These are phyloP conservation scores for Teunomyces gatunensis DNA, from an alignment of 805 yeast genomes.

Conservation along the genomic window DNA sequence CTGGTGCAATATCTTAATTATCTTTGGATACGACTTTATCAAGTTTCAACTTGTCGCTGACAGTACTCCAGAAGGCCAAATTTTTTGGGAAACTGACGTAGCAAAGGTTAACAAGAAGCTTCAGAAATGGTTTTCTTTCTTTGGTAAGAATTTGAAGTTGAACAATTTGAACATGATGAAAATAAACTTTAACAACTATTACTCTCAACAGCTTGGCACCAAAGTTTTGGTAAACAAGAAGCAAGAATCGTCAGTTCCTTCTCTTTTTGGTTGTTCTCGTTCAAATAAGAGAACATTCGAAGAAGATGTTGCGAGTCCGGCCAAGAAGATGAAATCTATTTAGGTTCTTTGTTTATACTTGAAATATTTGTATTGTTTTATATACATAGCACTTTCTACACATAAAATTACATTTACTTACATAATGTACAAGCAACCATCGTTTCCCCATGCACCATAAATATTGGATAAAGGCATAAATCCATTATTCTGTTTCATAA, in stretches of 20 bases:
- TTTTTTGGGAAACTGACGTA: conserved; percentile 25
- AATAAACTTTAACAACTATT: conserved; percentile 27
- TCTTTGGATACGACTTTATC: conserved; percentile 44
- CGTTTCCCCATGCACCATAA: conserved; percentile 61
- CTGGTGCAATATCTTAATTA: conserved; percentile 43
- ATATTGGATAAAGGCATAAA: conserved; percentile 47
- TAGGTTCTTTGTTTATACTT: neutral
- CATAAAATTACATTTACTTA: neutral
- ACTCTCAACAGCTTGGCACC: conserved; percentile 27
- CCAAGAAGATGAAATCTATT: conserved; percentile 2
- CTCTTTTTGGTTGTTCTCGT: conserved; percentile 2
- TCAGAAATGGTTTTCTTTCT: conserved; percentile 28
- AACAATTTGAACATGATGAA: conserved; percentile 20
- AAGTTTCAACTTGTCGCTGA: conserved; percentile 28
- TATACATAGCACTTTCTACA: conserved; percentile 6
- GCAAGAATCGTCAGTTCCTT: conserved; percentile 6
- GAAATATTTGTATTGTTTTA: neutral
- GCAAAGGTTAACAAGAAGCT: conserved; percentile 20
- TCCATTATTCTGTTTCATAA: conserved; percentile 27
- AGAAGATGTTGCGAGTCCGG: conserved; percentile 2
- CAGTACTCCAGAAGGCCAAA: conserved; percentile 12
- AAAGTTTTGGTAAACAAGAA: conserved; percentile 22
- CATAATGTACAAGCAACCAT: conserved; percentile 64
- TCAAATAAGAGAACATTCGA: conserved; percentile 10
- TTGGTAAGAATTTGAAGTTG: conserved; percentile 19